phyloP scores from a whole-genome alignment of 495 filamentous ascomycete species.

The Penicillium nucicola region DNA sequence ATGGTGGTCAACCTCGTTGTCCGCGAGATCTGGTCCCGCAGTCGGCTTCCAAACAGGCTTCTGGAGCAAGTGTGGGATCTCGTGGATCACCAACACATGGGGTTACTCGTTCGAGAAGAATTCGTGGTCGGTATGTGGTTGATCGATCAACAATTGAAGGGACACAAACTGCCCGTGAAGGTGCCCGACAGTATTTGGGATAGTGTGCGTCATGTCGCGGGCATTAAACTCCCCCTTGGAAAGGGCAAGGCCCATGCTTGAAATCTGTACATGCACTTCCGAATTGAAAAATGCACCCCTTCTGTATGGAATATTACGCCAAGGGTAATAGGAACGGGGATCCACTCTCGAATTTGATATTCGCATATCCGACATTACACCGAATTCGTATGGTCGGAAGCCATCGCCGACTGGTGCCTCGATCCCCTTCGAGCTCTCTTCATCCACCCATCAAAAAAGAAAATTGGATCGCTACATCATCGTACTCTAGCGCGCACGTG shows the following conservation, averaged over 20 bases:
- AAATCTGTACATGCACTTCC: not conserved
- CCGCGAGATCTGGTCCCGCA: constrained; percentile 82
- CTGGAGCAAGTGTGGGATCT: constrained; percentile 83
- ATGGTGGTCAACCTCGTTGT: constrained; percentile 76
- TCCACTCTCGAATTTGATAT: not conserved
- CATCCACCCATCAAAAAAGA: not conserved
- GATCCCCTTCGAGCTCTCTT: too few relatives aligned
- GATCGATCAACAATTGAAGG: constrained; percentile 84
- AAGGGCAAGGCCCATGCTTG: constrained; percentile 7
- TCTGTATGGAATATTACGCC: too few relatives aligned
- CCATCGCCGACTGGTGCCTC: not conserved
- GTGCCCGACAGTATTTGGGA: constrained; percentile 84
- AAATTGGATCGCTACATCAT: not conserved
- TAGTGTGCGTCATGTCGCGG: constrained; percentile 63
- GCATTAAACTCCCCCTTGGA: constrained; percentile 29
- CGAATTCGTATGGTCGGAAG: not conserved
- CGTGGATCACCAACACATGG: constrained; percentile 63
- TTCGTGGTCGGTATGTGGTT: constrained; percentile 97
- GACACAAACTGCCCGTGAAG: constrained; percentile 77
- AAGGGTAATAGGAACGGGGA: not conserved
- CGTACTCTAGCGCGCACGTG: not conserved
- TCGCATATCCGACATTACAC: not conserved
- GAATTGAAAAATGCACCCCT: not conserved
- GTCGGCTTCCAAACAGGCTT: constrained; percentile 61
- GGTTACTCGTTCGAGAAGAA: constrained; percentile 68